A percentile compares a stretch with the other conserved stretches of the same genome.
Conservation (phyloP, 1,284 basidiomycete genomes). For the Ganoderma lingzhi region DNA sequence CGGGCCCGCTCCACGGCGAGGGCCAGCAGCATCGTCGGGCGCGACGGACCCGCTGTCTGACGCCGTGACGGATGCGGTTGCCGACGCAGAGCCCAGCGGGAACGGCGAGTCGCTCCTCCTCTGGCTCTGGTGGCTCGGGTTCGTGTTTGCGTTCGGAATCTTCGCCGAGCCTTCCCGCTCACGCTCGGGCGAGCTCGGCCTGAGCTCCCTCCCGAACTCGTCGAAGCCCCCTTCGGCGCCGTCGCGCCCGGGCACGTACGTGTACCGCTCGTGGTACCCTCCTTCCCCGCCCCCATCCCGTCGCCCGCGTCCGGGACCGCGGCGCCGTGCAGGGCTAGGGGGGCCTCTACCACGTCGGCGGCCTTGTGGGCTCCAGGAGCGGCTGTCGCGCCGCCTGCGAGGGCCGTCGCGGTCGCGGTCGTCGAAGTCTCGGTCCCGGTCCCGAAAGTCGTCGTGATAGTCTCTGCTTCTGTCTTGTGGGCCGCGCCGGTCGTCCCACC, state of each 20-base stretch:
- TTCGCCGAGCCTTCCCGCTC: background rate
- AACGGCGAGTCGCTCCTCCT: constrained; percentile 30
- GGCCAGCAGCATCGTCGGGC: constrained; percentile 15
- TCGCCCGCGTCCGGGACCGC: background rate
- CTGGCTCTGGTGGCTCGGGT: background rate
- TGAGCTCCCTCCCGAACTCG: constrained; percentile 84
- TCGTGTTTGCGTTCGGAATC: background rate
- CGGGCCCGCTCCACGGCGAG: background rate
- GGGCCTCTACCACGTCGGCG: constrained; percentile 51
- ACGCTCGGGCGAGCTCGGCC: constrained; percentile 48
- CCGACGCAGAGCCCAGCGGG: constrained; percentile 13
- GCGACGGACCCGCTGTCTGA: constrained; percentile 25
- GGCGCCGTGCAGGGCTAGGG: constrained; percentile 52
- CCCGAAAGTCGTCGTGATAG: constrained; percentile 40
- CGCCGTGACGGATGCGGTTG: constrained; percentile 20
- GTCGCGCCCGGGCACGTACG: constrained; percentile 9
- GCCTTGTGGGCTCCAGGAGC: constrained; percentile 69
- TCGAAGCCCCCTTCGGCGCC: constrained; percentile 45
- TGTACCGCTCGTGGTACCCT: background rate
- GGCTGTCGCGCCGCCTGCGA: constrained; percentile 59
- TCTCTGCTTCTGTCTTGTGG: constrained; percentile 44
- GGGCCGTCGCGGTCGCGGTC: constrained; percentile 27
- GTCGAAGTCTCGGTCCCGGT: constrained; percentile 48
- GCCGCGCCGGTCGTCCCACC: constrained; percentile 47
- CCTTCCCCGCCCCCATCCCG: background rate